These are phyloP conservation scores for Scorias spongiosa DNA, from an alignment of 2,329 filamentous ascomycete species.

Conservation along the genomic window DNA sequence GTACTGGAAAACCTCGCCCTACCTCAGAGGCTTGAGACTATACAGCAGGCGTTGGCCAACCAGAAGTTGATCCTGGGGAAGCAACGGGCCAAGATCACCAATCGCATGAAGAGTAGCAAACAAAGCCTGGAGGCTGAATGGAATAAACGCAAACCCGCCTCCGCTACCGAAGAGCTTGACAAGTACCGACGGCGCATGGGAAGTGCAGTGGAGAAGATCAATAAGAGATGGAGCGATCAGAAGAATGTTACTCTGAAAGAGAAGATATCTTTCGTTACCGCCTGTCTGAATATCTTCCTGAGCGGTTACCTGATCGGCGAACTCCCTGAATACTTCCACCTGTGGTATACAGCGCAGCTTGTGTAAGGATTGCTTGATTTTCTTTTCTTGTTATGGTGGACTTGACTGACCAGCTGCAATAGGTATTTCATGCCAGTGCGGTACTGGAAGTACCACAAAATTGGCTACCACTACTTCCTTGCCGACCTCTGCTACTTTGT, in stretches of 20 bases:
- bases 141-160: slow-evolving; percentile 61
- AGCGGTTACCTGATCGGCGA: slow-evolving; percentile 87
- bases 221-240: slow-evolving; percentile 74
- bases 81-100: slow-evolving; percentile 67
- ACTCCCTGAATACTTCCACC: slow-evolving; percentile 70
- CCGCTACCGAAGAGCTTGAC: slow-evolving; percentile 82
- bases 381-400: background rate
- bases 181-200: slow-evolving; percentile 82
- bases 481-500: slow-evolving; percentile 97
- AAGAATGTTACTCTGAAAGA: slow-evolving; percentile 78
- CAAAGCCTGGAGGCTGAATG: slow-evolving; percentile 87
- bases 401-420: slow-evolving; percentile 4
- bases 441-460: slow-evolving; percentile 76
- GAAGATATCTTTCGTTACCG: slow-evolving; percentile 91
- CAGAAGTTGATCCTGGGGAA: slow-evolving; percentile 75
- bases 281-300: slow-evolving; percentile 93
- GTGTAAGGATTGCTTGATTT: slow-evolving; percentile 9
- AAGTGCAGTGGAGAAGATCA: slow-evolving; percentile 72
- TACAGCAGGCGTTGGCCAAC: slow-evolving; percentile 66
- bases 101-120: slow-evolving; percentile 61
- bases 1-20: slow-evolving; percentile 85
- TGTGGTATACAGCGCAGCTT: slow-evolving; percentile 53
- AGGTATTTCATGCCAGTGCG: slow-evolving; percentile 95
- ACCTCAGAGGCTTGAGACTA: slow-evolving; percentile 76
- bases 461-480: slow-evolving; percentile 92